Conservation (phyloP, 2,329 filamentous ascomycete genomes). For the Microcyclospora pomicola region DNA sequence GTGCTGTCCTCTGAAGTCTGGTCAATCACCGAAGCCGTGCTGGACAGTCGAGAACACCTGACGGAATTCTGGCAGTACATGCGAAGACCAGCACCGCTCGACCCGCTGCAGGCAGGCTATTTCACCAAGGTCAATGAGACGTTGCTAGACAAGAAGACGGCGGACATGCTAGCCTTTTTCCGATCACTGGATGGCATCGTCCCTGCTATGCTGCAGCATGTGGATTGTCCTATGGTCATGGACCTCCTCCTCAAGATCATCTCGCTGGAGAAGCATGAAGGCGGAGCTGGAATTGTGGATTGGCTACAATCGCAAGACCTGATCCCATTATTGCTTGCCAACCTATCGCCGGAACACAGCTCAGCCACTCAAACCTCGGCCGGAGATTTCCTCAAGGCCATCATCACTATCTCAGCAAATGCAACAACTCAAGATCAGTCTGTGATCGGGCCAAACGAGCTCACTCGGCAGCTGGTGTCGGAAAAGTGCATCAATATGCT, state of each 20-base stretch:
- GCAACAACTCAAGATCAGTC: conserved; percentile 96
- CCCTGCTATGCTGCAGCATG: conserved; percentile 74
- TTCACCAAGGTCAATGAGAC: conserved; percentile 98
- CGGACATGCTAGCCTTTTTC: conserved; percentile 87
- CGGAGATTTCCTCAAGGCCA: conserved; percentile 94
- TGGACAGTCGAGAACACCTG: conserved; percentile 68
- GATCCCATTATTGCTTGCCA: conserved; percentile 74
- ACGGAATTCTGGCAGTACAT: conserved; percentile 86
- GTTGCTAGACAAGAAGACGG: conserved; percentile 94
- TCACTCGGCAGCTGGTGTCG: conserved; percentile 89
- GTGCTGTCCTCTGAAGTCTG: conserved; percentile 90
- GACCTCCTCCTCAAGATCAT: conserved; percentile 94
- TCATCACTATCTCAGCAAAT: conserved; percentile 97
- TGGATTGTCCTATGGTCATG: conserved; percentile 98
- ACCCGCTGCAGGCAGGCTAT: conserved; percentile 88
- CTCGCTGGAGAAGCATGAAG: conserved; percentile 82
- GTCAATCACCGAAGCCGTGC: conserved; percentile 86
- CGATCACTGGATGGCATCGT: conserved; percentile 72
- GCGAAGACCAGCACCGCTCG: conserved; percentile 67
- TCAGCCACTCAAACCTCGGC: conserved; percentile 91
- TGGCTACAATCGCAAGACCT: conserved; percentile 87
- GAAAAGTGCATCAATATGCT: conserved; percentile 67
- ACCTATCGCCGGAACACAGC: conserved; percentile 69
- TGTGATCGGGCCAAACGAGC: conserved; percentile 95
- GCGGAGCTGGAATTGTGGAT: conserved; percentile 84